These are phyloP conservation scores for Ascochyta rabiei DNA, from an alignment of 2,329 filamentous ascomycete species.

Conservation along the genomic window DNA sequence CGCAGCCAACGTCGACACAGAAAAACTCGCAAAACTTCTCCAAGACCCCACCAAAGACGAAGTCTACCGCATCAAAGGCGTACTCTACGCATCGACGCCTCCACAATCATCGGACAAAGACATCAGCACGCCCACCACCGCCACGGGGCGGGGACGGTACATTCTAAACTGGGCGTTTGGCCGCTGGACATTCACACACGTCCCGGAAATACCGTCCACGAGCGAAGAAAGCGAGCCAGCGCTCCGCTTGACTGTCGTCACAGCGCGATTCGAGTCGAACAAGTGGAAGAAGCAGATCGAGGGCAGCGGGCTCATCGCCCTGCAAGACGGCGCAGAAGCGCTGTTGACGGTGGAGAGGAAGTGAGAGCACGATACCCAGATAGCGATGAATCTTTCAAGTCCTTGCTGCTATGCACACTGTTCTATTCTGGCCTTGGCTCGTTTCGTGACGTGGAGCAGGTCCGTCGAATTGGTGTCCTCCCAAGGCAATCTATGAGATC, in stretches of 20 bases:
- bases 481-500: too few relatives aligned
- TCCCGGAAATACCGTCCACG: slow-evolving; percentile 41
- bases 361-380: slow-evolving; percentile 5
- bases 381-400: neutral
- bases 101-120: slow-evolving; percentile 54
- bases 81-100: slow-evolving; percentile 56
- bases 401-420: too few relatives aligned
- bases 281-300: slow-evolving; percentile 80
- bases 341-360: slow-evolving; percentile 30
- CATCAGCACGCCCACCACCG: slow-evolving; percentile 32
- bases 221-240: slow-evolving; percentile 57
- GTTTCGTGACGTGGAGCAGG: too few relatives aligned
- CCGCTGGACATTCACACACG: slow-evolving; percentile 85
- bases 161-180: slow-evolving; percentile 99
- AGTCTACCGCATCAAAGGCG: slow-evolving; percentile 90
- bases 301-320: slow-evolving; percentile 53
- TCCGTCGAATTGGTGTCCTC: too few relatives aligned
- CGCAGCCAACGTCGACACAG: slow-evolving; percentile 66
- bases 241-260: slow-evolving; percentile 76
- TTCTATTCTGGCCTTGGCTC: too few relatives aligned
- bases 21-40: slow-evolving; percentile 63
- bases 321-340: slow-evolving; percentile 31
- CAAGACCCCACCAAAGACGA: slow-evolving; percentile 84
- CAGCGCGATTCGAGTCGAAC: slow-evolving; percentile 73
- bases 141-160: slow-evolving; percentile 62